These are phyloP conservation scores for Hibiscus trionum DNA, from an alignment of 345 rosid species.

Conservation along the genomic window DNA sequence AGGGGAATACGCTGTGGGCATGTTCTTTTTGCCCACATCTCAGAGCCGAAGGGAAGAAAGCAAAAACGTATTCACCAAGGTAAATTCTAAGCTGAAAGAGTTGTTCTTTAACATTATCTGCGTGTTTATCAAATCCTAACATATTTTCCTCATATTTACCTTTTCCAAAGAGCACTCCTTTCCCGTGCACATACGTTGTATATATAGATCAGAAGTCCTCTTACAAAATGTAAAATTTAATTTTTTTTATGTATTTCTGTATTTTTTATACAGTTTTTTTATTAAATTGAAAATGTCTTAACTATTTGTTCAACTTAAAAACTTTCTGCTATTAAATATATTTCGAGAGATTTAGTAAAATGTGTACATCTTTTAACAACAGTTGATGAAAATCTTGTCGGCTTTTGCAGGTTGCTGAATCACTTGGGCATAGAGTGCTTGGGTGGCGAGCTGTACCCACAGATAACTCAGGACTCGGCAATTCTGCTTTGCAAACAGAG, in stretches of 20 bases:
- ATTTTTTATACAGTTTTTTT: background rate
- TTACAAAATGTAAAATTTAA: background rate
- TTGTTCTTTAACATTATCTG: background rate
- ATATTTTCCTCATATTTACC: background rate
- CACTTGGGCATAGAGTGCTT: constrained; percentile 87
- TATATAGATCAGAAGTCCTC: background rate
- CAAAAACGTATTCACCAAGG: constrained; percentile 84
- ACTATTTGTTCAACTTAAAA: background rate
- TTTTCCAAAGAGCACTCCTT: background rate
- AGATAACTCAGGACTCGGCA: constrained; percentile 75
- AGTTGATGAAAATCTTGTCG: background rate
- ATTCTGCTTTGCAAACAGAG: constrained; percentile 81
- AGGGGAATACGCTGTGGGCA: constrained; percentile 89
- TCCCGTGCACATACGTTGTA: background rate
- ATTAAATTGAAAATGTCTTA: background rate
- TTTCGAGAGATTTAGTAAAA: background rate
- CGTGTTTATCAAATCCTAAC: background rate
- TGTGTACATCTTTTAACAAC: background rate
- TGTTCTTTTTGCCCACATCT: constrained; percentile 85
- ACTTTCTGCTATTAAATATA: background rate
- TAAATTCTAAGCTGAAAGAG: constrained; percentile 15
- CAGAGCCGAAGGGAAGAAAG: constrained; percentile 69
- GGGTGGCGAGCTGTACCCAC: constrained; percentile 95
- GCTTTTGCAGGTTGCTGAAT: constrained; percentile 70
- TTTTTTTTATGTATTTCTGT: background rate